Conservation (phyloP, 345 rosid genomes). For the Aegle marmelos region DNA sequence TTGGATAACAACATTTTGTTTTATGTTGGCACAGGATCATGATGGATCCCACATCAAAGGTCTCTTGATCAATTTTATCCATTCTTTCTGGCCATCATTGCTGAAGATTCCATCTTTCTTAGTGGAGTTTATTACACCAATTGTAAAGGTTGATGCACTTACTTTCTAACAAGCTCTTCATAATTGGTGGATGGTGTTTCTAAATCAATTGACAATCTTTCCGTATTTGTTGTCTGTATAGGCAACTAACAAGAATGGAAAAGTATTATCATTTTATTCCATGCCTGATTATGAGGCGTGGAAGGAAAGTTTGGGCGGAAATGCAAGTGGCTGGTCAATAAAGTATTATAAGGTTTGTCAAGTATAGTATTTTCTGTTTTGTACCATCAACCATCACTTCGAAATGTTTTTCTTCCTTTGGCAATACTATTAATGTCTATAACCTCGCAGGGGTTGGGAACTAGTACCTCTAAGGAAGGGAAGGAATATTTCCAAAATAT, state of each 20-base stretch:
- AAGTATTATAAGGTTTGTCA: slow-evolving; percentile 91
- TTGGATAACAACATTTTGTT: not conserved
- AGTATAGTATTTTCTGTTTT: not conserved
- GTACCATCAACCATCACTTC: not conserved
- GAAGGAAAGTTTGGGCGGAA: slow-evolving; percentile 69
- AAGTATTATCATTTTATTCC: slow-evolving; percentile 64
- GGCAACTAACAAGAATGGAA: slow-evolving; percentile 62
- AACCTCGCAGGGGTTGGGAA: slow-evolving; percentile 78
- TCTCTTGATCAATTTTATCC: slow-evolving; percentile 83
- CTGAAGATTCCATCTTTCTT: slow-evolving; percentile 81
- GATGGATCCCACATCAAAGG: slow-evolving; percentile 99
- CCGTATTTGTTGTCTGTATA: slow-evolving; percentile 18
- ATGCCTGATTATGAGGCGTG: slow-evolving; percentile 93
- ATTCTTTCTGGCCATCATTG: slow-evolving; percentile 95
- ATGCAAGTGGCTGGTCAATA: slow-evolving; percentile 75
- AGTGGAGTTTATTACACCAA: slow-evolving; percentile 94
- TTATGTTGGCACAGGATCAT: slow-evolving; percentile 65
- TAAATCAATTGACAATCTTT: not conserved
- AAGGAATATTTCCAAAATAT: slow-evolving; percentile 66
- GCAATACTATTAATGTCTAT: not conserved
- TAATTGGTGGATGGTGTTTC: not conserved
- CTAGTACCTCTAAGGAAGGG: slow-evolving; percentile 76
- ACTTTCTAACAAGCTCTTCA: not conserved
- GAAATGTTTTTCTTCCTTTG: not conserved
- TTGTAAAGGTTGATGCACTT: slow-evolving; percentile 66